Percentiles rank a stretch among this genome's conserved stretches.
Conservation (phyloP, 495 filamentous ascomycete species). For the Achaetomiella virescens region DNA sequence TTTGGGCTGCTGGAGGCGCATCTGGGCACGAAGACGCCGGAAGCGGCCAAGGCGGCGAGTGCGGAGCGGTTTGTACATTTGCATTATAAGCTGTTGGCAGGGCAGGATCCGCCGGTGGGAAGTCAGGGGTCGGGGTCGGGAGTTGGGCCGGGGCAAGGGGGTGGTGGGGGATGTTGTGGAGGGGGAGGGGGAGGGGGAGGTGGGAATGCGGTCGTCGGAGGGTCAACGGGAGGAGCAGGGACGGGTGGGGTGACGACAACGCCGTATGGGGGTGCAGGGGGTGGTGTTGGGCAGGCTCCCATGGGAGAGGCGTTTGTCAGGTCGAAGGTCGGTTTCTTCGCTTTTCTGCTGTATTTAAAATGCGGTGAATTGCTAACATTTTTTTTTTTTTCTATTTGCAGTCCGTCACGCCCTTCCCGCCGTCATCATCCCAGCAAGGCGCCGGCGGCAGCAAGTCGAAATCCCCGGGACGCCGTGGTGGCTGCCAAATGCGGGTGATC, state of each 20-base stretch:
- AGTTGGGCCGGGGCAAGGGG: neutral
- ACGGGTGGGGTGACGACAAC: neutral
- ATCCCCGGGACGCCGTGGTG: conserved; percentile 30
- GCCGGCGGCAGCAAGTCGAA: conserved; percentile 13
- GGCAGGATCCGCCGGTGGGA: conserved; percentile 32
- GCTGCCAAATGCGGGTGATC: conserved; percentile 22
- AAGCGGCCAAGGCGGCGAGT: conserved; percentile 34
- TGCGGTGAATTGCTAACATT: neutral
- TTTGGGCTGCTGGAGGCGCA: conserved; percentile 38
- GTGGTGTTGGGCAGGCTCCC: neutral
- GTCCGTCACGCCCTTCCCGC: conserved; percentile 27
- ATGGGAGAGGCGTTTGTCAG: conserved; percentile 17
- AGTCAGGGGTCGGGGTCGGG: conserved; percentile 9
- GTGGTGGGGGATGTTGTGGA: conserved; percentile 1
- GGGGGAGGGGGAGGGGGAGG: neutral
- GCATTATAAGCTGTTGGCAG: conserved; percentile 38
- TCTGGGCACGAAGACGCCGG: conserved; percentile 32
- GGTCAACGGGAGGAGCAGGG: too few species aligned
- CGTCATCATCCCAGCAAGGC: conserved; percentile 9
- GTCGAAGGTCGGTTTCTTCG: conserved; percentile 18
- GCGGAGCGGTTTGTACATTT: conserved; percentile 36
- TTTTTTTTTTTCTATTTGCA: too few species aligned
- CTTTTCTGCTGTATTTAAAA: neutral
- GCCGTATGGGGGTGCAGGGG: neutral
- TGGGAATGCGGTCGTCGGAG: neutral